Percentiles rank a stretch among this genome's conserved stretches.
phyloP scores from a whole-genome alignment of 2,329 filamentous ascomycete species.

The Dendryphion nanum region DNA sequence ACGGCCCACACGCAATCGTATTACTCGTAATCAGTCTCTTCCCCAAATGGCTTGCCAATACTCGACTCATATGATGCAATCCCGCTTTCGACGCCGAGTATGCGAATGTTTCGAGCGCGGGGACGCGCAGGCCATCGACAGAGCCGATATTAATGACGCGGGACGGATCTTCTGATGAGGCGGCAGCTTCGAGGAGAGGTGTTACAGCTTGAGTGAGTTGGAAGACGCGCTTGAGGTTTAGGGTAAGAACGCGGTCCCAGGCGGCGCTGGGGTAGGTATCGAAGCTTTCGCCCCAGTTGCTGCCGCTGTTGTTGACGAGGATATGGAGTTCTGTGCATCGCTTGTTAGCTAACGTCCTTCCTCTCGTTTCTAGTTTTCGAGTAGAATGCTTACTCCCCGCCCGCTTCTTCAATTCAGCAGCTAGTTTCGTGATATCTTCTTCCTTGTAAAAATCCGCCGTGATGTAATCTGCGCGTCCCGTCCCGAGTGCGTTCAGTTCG shows the following conservation, averaged over 20 bases:
- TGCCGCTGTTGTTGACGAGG: slow-evolving; percentile 66
- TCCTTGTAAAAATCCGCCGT: slow-evolving; percentile 64
- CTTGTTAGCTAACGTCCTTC: slow-evolving; percentile 3
- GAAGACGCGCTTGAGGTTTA: slow-evolving; percentile 64
- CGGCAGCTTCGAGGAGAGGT: slow-evolving; percentile 59
- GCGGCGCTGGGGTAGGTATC: slow-evolving; percentile 54
- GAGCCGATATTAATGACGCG: slow-evolving; percentile 65
- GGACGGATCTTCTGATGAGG: slow-evolving; percentile 46
- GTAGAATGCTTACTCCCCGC: slow-evolving; percentile 44
- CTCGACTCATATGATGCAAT: slow-evolving; percentile 62
- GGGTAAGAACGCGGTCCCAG: slow-evolving; percentile 59
- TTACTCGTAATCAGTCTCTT: slow-evolving; percentile 63
- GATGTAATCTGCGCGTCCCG: slow-evolving; percentile 59
- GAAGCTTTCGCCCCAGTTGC: slow-evolving; percentile 62
- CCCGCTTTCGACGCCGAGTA: slow-evolving; percentile 65
- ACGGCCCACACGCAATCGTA: slow-evolving; percentile 69
- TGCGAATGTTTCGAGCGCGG: slow-evolving; percentile 57
- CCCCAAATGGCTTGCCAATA: slow-evolving; percentile 63
- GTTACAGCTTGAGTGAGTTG: slow-evolving; percentile 64
- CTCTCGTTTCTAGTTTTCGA: background rate
- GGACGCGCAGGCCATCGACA: slow-evolving; percentile 62
- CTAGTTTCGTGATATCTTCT: slow-evolving; percentile 57
- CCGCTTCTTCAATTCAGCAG: slow-evolving; percentile 53
- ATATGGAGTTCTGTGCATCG: slow-evolving; percentile 52
- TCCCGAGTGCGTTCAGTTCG: slow-evolving; percentile 55